These are phyloP conservation scores for Podila clonocystis DNA, from an alignment of 192 early-diverging fungal species.

Conservation along the genomic window DNA sequence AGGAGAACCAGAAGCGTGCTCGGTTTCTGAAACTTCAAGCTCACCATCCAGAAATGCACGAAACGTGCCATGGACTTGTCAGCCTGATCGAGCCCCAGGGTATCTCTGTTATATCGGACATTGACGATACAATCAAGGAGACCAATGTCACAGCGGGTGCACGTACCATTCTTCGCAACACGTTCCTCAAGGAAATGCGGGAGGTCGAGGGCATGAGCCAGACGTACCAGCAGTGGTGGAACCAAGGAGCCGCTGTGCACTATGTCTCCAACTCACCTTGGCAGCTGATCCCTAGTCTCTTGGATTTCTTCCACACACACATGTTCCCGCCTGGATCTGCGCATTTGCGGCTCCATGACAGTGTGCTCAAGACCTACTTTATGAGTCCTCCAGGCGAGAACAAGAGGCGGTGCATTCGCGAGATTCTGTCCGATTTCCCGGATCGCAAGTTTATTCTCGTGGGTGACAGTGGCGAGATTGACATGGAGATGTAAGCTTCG, in stretches of 20 bases:
- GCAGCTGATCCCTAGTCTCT: conserved; percentile 84
- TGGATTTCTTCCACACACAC: conserved; percentile 73
- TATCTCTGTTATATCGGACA: conserved; percentile 86
- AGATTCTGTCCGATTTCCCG: conserved; percentile 73
- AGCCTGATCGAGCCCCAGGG: conserved; percentile 77
- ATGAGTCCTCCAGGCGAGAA: conserved; percentile 15
- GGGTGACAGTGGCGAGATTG: conserved; percentile 92
- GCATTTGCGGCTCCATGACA: conserved; percentile 65
- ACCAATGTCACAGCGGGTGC: conserved; percentile 82
- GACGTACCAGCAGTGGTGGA: conserved; percentile 71
- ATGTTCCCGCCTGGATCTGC: conserved; percentile 85
- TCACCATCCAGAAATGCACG: conserved; percentile 21
- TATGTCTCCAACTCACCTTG: conserved; percentile 93
- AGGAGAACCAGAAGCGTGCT: conserved; percentile 10
- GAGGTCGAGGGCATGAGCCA: conserved; percentile 85
- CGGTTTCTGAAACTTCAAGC: conserved; percentile 36
- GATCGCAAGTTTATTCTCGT: conserved; percentile 87
- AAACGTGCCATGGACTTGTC: conserved; percentile 56
- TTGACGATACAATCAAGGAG: conserved; percentile 96
- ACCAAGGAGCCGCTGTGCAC: conserved; percentile 72
- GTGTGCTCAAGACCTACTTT: conserved; percentile 52
- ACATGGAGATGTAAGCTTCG: conserved; percentile 79
- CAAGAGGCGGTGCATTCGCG: conserved; percentile 22
- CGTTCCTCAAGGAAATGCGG: conserved; percentile 74
- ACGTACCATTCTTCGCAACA: conserved; percentile 71